phyloP scores from a whole-genome alignment of 192 early-diverging fungal genomes.

The Coemansia sp. region DNA sequence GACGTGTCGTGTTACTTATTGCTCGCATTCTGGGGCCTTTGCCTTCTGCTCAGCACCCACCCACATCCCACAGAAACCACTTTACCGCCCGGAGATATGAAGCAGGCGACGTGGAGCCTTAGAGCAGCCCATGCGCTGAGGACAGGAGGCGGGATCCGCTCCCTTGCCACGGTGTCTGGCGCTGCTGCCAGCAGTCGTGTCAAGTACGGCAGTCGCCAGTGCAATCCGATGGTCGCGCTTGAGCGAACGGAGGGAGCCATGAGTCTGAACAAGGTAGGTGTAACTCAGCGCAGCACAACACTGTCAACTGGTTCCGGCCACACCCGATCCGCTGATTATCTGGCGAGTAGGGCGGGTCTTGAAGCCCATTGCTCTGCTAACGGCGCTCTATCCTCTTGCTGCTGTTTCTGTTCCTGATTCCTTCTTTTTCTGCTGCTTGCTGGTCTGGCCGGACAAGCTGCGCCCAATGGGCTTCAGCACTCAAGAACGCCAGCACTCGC shows the following conservation, averaged over 20 bases:
- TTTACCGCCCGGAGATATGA: not conserved
- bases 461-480: not conserved
- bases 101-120: not conserved
- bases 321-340: constrained; percentile 6
- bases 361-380: too few relatives aligned
- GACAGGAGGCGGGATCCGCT: not conserved
- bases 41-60: not conserved
- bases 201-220: not conserved
- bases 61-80: too few relatives aligned
- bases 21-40: not conserved
- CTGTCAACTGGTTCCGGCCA: not conserved
- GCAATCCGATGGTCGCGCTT: too few relatives aligned
- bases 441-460: not conserved
- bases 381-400: too few relatives aligned
- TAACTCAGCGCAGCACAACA: too few relatives aligned
- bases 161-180: not conserved
- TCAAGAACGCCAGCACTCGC: not conserved
- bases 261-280: not conserved
- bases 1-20: not conserved
- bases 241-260: not conserved
- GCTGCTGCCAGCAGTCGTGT: not conserved
- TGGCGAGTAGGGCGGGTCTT: not conserved
- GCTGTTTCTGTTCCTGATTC: too few relatives aligned
- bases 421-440: not conserved
- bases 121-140: not conserved